Evolutionary conservation across 345 rosid genomes (phyloP), one percentile per base, ranked within the genome.

Genomic region (Rhizophora apiculata): DNA sequence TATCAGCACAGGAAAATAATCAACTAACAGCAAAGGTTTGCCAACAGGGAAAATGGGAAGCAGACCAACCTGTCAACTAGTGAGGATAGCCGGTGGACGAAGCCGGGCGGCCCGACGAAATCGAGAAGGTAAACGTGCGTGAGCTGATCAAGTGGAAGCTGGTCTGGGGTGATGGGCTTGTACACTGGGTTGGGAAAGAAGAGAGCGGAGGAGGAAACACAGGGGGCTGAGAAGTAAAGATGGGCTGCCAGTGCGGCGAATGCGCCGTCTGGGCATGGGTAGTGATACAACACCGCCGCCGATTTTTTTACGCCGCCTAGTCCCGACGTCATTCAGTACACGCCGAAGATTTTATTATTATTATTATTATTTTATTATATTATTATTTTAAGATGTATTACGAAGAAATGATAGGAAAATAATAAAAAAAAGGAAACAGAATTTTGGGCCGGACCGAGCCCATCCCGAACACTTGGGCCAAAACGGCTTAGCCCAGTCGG

Each of bases 181-280:
- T 86, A 85, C 26, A 88, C 91, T 4, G 90, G 79, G 82, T 90
- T 88, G 29, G 93, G 96, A 66, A 86, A 79, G 85, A 86, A 90
- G 30, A 85, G 77, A 11, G 81, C 72, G 43, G 22, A 71, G 4
- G 87, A 62, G 6, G 49, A 43, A 2, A 13, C 18, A 11, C 49
- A 0, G 49, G 49, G 13, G 22, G 88, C 82, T 15, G 87, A 79
- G 80, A 90, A 90, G 70, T 82, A 88, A 30, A 90, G 84, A 69
- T 90, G 86, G 39, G 93, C 91, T 0, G 96, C 93, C 29, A 90
- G 81, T 9, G 93, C 93, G 0, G 91, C 91, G 59, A 88, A 86
- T 8, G 86, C 91, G 32, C 91, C 96, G 66, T 90, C 96, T 1
- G 91, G 96, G 68, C 91, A 90, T 1, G 93, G 96, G 21, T 86